Base-by-base conservation (phyloP, 768 basidiomycete species). In the Pleurotus djamor region DNA sequence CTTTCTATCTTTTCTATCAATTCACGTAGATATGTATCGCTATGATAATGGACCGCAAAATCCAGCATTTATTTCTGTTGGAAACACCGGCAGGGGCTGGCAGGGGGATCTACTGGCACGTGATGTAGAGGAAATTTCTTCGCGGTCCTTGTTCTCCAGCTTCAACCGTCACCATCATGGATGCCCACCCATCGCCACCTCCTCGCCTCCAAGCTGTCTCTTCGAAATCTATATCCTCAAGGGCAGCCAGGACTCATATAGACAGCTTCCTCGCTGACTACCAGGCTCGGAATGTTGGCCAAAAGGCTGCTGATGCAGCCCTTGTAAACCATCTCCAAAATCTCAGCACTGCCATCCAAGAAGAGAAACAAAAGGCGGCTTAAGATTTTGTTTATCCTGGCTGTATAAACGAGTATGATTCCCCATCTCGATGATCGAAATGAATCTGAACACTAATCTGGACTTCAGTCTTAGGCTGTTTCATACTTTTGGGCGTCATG, bases 281-380 rank as follows among this genome's bases (percentile, higher is more conserved):
- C 61, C 75, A 81, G 63, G 68, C 72, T 4, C 74, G 82, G 16
- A 79, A 76, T 57, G 71, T 76, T 3, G 74, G 78, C 14, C 71
- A 79, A 0, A 81, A 83, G 57, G 79, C 83, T 8, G 78, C 79
- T 3, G 83, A 83, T 60, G 76, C 79, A 0, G 78, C 84, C 5
- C 82, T 84, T 47, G 84, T 79, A 0, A 83, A 83, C 4, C 85
- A 86, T 64, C 73, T 87, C 16, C 79, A 82, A 66, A 87, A 86
- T 66, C 69, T 87, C 50, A 73, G 74, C 48, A 74, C 75, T 55
- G 83, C 85, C 4, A 67, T 87, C 60, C 76, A 77, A 52, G 82
- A 84, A 61, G 79, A 85, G 63, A 47, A n/a, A 43, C 41, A 43
- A 43, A 43, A 43, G 41, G 9, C 41, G 9, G 3, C 80, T 28